These are phyloP conservation scores for Vaccinium myrtillus DNA, from an alignment of 148 eudicot genomes.

Conservation along the genomic window DNA sequence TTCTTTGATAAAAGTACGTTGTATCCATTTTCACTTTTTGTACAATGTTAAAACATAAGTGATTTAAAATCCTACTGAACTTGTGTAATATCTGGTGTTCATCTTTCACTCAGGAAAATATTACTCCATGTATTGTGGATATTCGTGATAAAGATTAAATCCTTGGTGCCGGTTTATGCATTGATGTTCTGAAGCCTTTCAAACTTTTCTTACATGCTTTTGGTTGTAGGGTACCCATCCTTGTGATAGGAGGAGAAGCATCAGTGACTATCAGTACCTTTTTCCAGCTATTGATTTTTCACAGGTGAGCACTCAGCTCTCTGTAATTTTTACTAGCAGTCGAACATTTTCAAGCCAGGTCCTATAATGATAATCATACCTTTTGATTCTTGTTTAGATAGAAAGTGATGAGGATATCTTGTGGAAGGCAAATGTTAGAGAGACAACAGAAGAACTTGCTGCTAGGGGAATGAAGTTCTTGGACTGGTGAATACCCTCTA, in stretches of 20 bases:
- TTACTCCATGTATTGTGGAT: not conserved
- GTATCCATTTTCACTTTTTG: not conserved
- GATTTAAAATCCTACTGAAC: not conserved
- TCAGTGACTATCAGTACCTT: conserved; percentile 67
- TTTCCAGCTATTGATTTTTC: conserved; percentile 95
- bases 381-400: conserved; percentile 42
- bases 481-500: conserved; percentile 57
- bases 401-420: conserved; percentile 79
- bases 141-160: not conserved
- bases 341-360: not conserved
- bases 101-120: not conserved
- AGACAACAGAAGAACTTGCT: conserved; percentile 81
- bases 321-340: not conserved
- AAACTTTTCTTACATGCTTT: conserved; percentile 16
- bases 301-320: conserved; percentile 42
- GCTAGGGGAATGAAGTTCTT: conserved; percentile 76
- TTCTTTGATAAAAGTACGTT: not conserved
- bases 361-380: not conserved
- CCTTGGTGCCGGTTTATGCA: not conserved
- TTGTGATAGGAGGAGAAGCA: conserved; percentile 81
- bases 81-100: conserved; percentile 4
- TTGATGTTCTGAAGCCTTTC: not conserved
- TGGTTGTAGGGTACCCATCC: conserved; percentile 90
- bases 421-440: conserved; percentile 85
- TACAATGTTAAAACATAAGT: not conserved